Conservation (phyloP, 305 asterid genomes). For the Solanum hybrid region DNA sequence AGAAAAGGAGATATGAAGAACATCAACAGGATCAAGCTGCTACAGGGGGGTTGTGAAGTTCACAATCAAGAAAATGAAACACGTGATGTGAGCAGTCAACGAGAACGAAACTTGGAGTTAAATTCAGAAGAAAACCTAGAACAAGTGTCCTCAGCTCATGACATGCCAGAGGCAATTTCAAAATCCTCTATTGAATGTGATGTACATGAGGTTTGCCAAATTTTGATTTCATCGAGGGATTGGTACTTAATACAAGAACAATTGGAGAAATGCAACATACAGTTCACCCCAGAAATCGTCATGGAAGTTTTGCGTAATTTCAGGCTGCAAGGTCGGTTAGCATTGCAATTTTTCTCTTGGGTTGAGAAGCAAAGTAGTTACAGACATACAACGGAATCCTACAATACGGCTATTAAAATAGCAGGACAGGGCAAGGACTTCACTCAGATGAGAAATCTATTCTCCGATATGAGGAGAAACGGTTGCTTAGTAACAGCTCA, state of each 20-base stretch:
- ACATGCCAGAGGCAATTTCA: constrained; percentile 9
- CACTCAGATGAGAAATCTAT: constrained; percentile 60
- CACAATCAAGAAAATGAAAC: constrained; percentile 10
- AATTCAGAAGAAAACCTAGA: constrained; percentile 13
- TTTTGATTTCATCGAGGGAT: constrained; percentile 42
- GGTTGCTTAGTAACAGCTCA: constrained; percentile 51
- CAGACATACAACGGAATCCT: constrained; percentile 43
- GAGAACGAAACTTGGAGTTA: constrained; percentile 4
- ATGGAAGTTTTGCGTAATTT: constrained; percentile 40
- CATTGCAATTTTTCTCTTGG: constrained; percentile 70
- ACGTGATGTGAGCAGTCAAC: constrained; percentile 9
- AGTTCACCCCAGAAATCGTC: constrained; percentile 46
- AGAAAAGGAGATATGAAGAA: constrained; percentile 42
- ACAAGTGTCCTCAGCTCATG: constrained; percentile 5
- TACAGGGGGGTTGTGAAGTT: constrained; percentile 17
- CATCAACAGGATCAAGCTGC: constrained; percentile 25
- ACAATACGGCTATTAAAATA: constrained; percentile 66
- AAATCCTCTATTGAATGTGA: constrained; percentile 14
- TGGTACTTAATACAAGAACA: constrained; percentile 54
- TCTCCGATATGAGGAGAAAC: constrained; percentile 70
- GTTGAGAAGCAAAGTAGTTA: constrained; percentile 47
- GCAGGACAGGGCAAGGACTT: constrained; percentile 85
- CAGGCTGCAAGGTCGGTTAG: constrained; percentile 33
- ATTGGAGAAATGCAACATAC: constrained; percentile 35
- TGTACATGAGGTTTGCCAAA: constrained; percentile 26